Percentiles rank a stretch among this genome's conserved stretches.
phyloP scores from a whole-genome alignment of 306 rosid species.

The Cicer bijugum region DNA sequence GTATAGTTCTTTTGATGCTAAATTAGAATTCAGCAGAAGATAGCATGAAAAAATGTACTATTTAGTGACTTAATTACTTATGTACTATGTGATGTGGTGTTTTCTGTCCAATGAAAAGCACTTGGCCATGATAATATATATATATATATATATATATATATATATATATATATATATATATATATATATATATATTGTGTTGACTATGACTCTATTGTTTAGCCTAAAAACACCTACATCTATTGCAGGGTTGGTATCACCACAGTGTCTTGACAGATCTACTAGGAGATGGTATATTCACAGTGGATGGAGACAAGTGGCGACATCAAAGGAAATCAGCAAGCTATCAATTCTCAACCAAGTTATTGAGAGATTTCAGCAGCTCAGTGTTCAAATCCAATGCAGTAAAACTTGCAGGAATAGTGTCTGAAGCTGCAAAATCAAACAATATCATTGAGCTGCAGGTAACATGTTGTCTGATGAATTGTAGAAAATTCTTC shows the following conservation, averaged over 20 bases:
- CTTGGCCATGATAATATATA: too few relatives aligned
- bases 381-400: slow-evolving; percentile 48
- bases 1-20: too few relatives aligned
- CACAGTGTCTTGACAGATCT: slow-evolving; percentile 58
- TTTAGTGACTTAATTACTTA: too few relatives aligned
- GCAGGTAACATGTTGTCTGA: slow-evolving; percentile 44
- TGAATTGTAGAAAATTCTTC: neutral
- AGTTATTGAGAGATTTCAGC: slow-evolving; percentile 60
- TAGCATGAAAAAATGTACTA: too few relatives aligned
- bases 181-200: too few relatives aligned
- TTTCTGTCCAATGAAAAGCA: too few relatives aligned
- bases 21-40: too few relatives aligned
- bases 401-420: slow-evolving; percentile 59
- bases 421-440: slow-evolving; percentile 55
- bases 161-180: too few relatives aligned
- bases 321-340: slow-evolving; percentile 64
- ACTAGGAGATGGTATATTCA: slow-evolving; percentile 73
- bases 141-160: too few relatives aligned
- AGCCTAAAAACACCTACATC: neutral
- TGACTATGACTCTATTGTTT: too few relatives aligned
- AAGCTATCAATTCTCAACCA: slow-evolving; percentile 70
- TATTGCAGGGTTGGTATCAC: slow-evolving; percentile 60
- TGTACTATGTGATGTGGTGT: too few relatives aligned
- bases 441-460: slow-evolving; percentile 52
- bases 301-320: slow-evolving; percentile 72